Evolutionary conservation across 2,329 filamentous ascomycete genomes (phyloP).

Genomic region (Alternaria arborescens): DNA sequence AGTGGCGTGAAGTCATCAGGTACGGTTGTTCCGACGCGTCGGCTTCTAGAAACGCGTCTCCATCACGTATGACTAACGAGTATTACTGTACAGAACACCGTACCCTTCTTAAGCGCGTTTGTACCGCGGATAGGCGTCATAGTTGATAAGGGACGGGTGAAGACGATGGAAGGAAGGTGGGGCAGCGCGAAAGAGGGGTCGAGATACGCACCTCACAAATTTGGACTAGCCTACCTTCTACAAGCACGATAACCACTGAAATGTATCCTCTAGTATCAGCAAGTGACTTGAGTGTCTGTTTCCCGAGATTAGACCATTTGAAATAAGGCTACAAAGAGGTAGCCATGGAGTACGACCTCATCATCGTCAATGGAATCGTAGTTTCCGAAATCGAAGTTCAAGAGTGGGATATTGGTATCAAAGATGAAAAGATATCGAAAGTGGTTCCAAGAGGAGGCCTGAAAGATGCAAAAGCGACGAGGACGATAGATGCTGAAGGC

Average conservation of each 20-base stretch:
- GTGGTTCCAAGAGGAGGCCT: slow-evolving; percentile 46
- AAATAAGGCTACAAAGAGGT: slow-evolving; percentile 9
- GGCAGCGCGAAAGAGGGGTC: slow-evolving; percentile 35
- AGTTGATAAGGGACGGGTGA: slow-evolving; percentile 32
- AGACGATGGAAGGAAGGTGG: slow-evolving; percentile 16
- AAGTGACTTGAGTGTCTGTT: not conserved
- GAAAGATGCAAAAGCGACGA: slow-evolving; percentile 37
- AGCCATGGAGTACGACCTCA: slow-evolving; percentile 45
- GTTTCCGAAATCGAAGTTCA: slow-evolving; percentile 52
- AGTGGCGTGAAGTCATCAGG: not conserved
- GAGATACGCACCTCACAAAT: slow-evolving; percentile 32
- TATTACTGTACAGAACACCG: slow-evolving; percentile 24
- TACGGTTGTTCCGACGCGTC: not conserved
- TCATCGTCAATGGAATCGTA: slow-evolving; percentile 55
- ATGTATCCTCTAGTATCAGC: not conserved
- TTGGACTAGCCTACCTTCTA: slow-evolving; percentile 23
- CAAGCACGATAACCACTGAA: slow-evolving; percentile 11
- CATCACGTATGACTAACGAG: slow-evolving; percentile 16
- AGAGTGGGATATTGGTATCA: slow-evolving; percentile 55
- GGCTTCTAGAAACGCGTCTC: not conserved
- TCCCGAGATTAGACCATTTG: not conserved
- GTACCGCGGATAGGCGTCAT: slow-evolving; percentile 10
- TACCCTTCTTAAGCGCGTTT: slow-evolving; percentile 4
- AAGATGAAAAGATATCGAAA: slow-evolving; percentile 53
- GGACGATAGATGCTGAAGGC: slow-evolving; percentile 54